Evolutionary conservation across 805 yeast species (phyloP), one percentile per base, ranked within the genome.

Genomic region (Wickerhamiella sorbophila): DNA sequence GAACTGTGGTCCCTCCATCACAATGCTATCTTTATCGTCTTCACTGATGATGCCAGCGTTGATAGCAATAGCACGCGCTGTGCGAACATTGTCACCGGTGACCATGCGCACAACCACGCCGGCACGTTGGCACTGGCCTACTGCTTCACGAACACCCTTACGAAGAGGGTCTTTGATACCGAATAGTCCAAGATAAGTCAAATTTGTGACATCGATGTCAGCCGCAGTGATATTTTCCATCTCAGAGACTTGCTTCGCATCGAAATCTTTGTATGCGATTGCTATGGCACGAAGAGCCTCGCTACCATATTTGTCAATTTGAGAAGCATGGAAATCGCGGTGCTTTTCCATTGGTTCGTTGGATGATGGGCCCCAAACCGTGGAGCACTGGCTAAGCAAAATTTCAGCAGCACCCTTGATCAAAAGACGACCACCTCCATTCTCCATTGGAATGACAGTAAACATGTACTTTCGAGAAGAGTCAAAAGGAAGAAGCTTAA

Each of bases 61-160:
- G 46, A 70, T 65, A 2, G 96, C 85, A 51, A 91, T 91, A 0
- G 97, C 93, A 49, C 74, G 76, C 4, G 98, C 99, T 2, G 99
- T 91, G 35, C 76, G 63, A 44, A 88, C 59, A 56, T 88, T 88
- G 60, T 91, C 99, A 60, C 99, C 99, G 17, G 99, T 91, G 36
- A 91, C 96, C 98, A 91, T 91, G 51, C 95, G 72, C 16, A 91
- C 97, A 19, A 80, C 73, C 19, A 91, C 97, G 44, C 98, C 97
- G 1, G 98, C 97, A 27, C 66, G 66, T 51, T 75, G 77, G 64
- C 98, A 91, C 55, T 80, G 79, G 32, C 69, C 66, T 22, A 91
- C 95, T 1, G 98, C 94, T 34, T 79, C 77, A n/a, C 75, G 70
- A 8, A 91, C 97, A 48, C 95, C 96, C 4, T 71, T 72, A 52